These are phyloP conservation scores for Fusarium napiforme DNA, from an alignment of 2,329 filamentous ascomycete species.

Conservation along the genomic window DNA sequence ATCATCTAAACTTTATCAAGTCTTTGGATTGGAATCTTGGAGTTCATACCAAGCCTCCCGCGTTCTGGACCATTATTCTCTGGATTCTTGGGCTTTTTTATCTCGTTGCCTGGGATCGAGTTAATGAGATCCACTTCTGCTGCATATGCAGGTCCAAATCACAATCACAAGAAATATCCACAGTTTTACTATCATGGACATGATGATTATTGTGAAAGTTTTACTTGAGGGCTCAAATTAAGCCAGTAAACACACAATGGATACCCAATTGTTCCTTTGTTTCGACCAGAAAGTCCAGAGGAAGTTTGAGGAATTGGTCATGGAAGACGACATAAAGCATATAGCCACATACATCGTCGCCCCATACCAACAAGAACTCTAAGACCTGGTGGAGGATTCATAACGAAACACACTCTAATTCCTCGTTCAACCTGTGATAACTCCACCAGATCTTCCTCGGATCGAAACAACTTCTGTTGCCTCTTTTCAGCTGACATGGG, in stretches of 20 bases:
- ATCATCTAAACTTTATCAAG: background rate
- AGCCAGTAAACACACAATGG: background rate
- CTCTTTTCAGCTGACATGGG: background rate
- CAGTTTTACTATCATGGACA: background rate
- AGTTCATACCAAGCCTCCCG: background rate
- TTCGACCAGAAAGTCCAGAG: background rate
- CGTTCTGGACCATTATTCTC: background rate
- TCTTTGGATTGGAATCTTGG: background rate
- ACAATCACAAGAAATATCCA: constrained; percentile 13
- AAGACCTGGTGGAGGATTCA: background rate
- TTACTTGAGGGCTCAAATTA: background rate
- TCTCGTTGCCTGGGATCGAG: too few species aligned
- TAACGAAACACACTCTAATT: background rate
- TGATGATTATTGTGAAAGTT: background rate
- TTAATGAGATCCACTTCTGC: background rate
- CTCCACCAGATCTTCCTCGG: background rate
- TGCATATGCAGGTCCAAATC: constrained; percentile 17
- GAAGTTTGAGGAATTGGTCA: background rate
- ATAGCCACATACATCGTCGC: background rate
- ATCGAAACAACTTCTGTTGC: background rate
- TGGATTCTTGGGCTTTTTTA: too few species aligned
- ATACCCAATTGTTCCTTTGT: background rate
- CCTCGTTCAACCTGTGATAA: background rate
- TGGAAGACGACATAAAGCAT: background rate
- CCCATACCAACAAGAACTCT: background rate